Base-by-base conservation (phyloP, 1,284 basidiomycete genomes). In the Austroboletus niveus region DNA sequence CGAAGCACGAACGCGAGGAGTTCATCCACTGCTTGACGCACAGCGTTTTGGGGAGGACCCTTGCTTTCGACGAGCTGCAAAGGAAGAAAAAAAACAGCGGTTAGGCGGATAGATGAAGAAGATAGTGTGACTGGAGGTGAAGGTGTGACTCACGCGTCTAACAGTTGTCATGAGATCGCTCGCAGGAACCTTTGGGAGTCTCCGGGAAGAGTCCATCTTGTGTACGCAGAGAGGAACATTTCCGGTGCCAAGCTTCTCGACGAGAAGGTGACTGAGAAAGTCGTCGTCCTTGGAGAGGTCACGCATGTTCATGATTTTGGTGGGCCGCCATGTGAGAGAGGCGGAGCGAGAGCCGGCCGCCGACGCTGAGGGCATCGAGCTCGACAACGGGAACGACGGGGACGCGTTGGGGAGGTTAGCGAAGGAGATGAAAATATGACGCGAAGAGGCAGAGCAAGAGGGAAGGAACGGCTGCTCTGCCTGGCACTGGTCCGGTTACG, bases 271-370 rank as follows among this genome's bases (percentile, higher is more conserved):
- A 64, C 85, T 87, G 67, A 92, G 82, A 69, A 91, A 92, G 72
- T 92, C 89, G 69, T 92, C 89, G 73, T 92, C 89, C 69, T 82
- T 84, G 58, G 88, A 87, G 53, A 92, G 80, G 79, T 92, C 89
- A 68, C 79, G 79, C 77, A 89, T 86, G 74, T 89, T 87, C 89
- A 92, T 92, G 59, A 86, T 83, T 76, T 87, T 90, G 45, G 87
- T 91, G 20, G 82, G 82, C 42, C 84, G 82, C 87, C 87, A 90
- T 75, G 71, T 61, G 56, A 79, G 62, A 52, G 62, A 48, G 53
- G 63, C 55, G 8, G 67, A 65, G 47, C 58, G 57, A 40, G 65
- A 61, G 51, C 67, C 65, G 52, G 68, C 63, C 52, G 62, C 65
- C 55, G 70, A 66, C 51, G 68, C 64, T 56, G 72, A 61, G 47